Base-by-base conservation (phyloP, 208 protist genomes). In the Wallacemonas sp. region DNA sequence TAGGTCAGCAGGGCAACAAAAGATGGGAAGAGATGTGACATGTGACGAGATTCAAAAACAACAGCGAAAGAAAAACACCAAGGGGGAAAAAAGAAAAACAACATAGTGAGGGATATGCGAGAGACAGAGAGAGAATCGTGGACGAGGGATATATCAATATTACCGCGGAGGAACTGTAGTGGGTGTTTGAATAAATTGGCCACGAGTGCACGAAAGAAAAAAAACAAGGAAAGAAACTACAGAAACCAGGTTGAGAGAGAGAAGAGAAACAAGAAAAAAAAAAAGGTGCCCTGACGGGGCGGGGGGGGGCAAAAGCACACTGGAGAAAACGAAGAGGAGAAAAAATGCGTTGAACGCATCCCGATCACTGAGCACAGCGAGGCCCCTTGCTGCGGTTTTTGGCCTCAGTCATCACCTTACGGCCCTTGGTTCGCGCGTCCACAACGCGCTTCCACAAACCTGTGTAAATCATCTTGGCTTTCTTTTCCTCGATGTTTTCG, bases 391-490 rank as follows among this genome's bases (percentile, higher is more conserved):
- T 65, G 19, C 70, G 54, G 26, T 81, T 84, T 61, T 90, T 89
- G 8, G 90, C 86, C 55, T 83, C 74, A 26, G 84, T 91, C 83
- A 96, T 94, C 19, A 92, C 85, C 63, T 96, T 93, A 12, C 91
- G 70, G 23, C 85, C 84, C 60, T 92, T 93, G 41, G 88, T 96
- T 43, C 89, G 74, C 17, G 91, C 82, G 69, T 96, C 91, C 0
- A 94, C 88, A 72, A 96, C 70, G 58, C 83, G 80, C 66, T 92
- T 88, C 88, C 91, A 96, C 11, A 96, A 30, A 21, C 72, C 74
- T 0, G 87, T 95, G 70, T 96, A 96, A 48, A 96, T 87, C 72
- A 89, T 88, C 66, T 95, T 93, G 17, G 91, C 91, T 49, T 76
- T 85, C 43, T 94, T 94, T 63, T 93, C 87, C 12, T 65, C 68